Base-by-base conservation (phyloP, 495 filamentous ascomycete species). In the Chaetomium tenue region DNA sequence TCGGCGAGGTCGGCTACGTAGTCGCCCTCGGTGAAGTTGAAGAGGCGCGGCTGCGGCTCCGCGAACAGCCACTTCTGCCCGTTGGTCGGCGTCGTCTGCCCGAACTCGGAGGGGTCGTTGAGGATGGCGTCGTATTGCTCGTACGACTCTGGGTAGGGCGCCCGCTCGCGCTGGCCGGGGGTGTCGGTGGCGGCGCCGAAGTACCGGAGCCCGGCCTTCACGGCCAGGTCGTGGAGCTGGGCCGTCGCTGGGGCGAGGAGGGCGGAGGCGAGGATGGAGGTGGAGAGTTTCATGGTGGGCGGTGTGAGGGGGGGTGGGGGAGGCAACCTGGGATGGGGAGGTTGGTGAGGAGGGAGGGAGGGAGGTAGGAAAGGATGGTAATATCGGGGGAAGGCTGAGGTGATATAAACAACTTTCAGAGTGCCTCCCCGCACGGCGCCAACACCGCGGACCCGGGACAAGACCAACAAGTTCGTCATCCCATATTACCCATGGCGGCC, bases 161-260 rank as follows among this genome's bases (percentile, higher is more conserved):
- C 70, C 46, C 82, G 75, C 60, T 75, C 71, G 18, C 78, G 71
- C 56, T 77, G 69, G 20, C 59, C 60, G 68, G 63, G 69, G 20
- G 78, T 78, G 68, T 83, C 81, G 26, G 78, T 82, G 16, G 80
- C 80, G 0, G 80, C 76, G 52, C 81, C 81, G 60, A 83, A 82
- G 70, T 82, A 83, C 53, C 73, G 67, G 28, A 78, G 71, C 0
- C 81, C 81, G 20, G 77, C 74, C 44, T 70, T 59, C 64, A 75
- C 66, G 9, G 79, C 79, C 26, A 67, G 61, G 15, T 51, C 25
- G 61, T 67, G 61, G 55, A 67, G 65, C 40, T 67, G 65, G 25
- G 61, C 65, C 25, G 65, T 47, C 2, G 58, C 52, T 1, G 60
- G 64, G 50, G 53, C 30, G 23, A 61, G 59, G 44, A 63, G 30